Evolutionary conservation across 768 basidiomycete species (phyloP).

Genomic region (Trametes villosa): DNA sequence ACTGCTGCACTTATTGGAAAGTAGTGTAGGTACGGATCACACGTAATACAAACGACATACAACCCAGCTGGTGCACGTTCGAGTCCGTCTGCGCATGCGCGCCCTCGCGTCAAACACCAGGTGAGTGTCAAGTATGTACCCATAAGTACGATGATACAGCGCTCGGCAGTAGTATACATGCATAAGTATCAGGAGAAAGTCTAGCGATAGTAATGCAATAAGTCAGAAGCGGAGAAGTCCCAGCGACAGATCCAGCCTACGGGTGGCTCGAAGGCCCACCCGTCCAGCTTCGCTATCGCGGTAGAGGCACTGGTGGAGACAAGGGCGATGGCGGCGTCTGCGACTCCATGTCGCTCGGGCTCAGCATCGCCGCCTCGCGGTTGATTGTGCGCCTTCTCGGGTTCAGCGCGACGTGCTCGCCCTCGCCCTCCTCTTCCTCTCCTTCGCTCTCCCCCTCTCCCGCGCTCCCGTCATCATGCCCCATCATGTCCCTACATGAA

Average conservation of each 20-base stretch:
- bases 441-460: not conserved
- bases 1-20: not conserved
- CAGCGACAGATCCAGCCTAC: not conserved
- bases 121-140: not conserved
- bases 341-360: not conserved
- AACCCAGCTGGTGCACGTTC: not conserved
- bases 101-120: not conserved
- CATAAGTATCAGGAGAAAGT: too few relatives aligned
- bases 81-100: not conserved
- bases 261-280: not conserved
- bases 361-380: not conserved
- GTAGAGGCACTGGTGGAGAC: not conserved
- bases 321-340: slow-evolving; percentile 9
- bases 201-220: too few relatives aligned
- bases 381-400: not conserved
- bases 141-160: not conserved
- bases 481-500: not conserved
- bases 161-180: not conserved
- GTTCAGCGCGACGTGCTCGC: slow-evolving; percentile 6
- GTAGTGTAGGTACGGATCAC: not conserved
- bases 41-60: not conserved
- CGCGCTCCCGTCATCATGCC: not conserved
- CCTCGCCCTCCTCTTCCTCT: not conserved
- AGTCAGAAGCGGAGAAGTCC: too few relatives aligned
- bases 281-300: too few relatives aligned